These are phyloP conservation scores for Lecanicillium sp. DNA, from an alignment of 2,329 filamentous ascomycete genomes.

Conservation along the genomic window DNA sequence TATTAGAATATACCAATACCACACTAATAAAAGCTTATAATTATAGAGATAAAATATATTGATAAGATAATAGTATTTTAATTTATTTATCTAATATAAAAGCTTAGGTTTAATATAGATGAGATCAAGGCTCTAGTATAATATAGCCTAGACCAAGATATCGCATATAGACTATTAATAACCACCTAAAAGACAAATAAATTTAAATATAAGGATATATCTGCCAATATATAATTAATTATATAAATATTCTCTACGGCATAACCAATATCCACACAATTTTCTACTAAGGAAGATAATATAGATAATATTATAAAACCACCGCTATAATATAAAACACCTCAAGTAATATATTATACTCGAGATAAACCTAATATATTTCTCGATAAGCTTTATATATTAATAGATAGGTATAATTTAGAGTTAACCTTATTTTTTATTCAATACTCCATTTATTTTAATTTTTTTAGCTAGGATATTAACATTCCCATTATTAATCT, in stretches of 20 bases:
- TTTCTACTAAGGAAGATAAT: background rate
- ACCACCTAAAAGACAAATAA: slow-evolving; percentile 7
- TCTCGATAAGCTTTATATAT: slow-evolving; percentile 6
- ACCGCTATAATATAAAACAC: background rate
- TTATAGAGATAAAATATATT: background rate
- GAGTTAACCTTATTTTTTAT: background rate
- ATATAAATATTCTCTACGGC: background rate
- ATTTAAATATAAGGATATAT: slow-evolving; percentile 1
- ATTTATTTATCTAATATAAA: slow-evolving; percentile 11
- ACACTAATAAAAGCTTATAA: slow-evolving; percentile 9
- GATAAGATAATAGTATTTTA: slow-evolving; percentile 14
- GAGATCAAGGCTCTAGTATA: slow-evolving; percentile 12
- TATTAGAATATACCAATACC: slow-evolving; percentile 12
- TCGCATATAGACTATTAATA: slow-evolving; percentile 8
- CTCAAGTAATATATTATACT: background rate
- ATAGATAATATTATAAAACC: background rate
- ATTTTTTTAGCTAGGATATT: slow-evolving; percentile 2
- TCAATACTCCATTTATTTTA: slow-evolving; percentile 3
- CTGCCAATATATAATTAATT: background rate
- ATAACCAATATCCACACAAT: background rate
- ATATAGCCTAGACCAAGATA: slow-evolving; percentile 9
- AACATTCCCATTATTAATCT: background rate
- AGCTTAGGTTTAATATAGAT: slow-evolving; percentile 12
- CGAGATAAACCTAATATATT: slow-evolving; percentile 3
- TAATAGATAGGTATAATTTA: background rate